Percentiles rank a stretch among this genome's conserved stretches.
Conservation (phyloP, 352 stramenopile species). For the Phytopythium litorale region DNA sequence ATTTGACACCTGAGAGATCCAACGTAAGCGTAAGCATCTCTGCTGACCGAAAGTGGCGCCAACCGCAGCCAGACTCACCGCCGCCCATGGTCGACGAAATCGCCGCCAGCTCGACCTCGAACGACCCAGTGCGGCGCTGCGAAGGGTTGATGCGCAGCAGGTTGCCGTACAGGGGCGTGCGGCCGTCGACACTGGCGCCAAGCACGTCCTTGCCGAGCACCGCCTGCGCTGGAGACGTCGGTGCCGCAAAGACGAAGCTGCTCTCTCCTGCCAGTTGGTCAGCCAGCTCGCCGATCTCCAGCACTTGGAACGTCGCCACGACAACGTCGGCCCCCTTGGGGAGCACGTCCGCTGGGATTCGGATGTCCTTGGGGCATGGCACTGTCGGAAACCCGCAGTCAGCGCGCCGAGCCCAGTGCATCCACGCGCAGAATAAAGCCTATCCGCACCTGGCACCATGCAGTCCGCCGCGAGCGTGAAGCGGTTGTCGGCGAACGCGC, state of each 20-base stretch:
- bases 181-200: conserved; percentile 17
- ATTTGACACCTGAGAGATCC: conserved; percentile 39
- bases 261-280: conserved; percentile 29
- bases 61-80: conserved; percentile 31
- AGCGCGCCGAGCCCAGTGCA: not conserved
- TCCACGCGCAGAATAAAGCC: not conserved
- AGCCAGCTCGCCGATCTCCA: conserved; percentile 50
- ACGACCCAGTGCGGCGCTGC: conserved; percentile 39
- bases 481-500: conserved; percentile 48
- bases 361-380: conserved; percentile 55
- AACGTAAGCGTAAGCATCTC: conserved; percentile 3
- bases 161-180: conserved; percentile 55
- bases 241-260: conserved; percentile 35
- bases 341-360: conserved; percentile 42
- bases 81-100: conserved; percentile 39
- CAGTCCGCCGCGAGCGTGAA: conserved; percentile 58
- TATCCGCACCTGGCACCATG: conserved; percentile 40
- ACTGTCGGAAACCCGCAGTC: conserved; percentile 15
- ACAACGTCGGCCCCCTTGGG: conserved; percentile 36
- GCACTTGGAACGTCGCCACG: conserved; percentile 57
- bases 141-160: conserved; percentile 50
- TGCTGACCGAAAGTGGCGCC: not conserved
- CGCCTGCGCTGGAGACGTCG: conserved; percentile 6
- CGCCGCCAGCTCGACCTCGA: conserved; percentile 50
- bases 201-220: conserved; percentile 51